Conservation (phyloP, 2,329 filamentous ascomycete species). For the Falciphora oryzae region DNA sequence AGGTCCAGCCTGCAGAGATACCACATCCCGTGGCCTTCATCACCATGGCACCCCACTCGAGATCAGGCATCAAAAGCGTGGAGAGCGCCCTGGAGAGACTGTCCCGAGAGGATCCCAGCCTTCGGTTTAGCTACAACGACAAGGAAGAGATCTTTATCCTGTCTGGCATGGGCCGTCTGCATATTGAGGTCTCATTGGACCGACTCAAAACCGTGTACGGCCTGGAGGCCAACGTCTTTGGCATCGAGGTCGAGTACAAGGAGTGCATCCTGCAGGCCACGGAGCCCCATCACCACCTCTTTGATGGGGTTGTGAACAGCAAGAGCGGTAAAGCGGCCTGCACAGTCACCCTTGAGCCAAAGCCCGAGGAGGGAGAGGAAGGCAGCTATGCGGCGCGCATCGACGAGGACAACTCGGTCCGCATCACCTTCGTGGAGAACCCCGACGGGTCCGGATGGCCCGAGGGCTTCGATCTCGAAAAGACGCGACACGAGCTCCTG, state of each 20-base stretch:
- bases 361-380: constrained; percentile 23
- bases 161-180: constrained; percentile 93
- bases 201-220: constrained; percentile 85
- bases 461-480: constrained; percentile 38
- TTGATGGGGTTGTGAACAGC: constrained; percentile 75
- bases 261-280: constrained; percentile 65
- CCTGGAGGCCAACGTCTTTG: constrained; percentile 77
- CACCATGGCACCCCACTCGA: constrained; percentile 68
- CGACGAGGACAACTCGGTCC: constrained; percentile 67
- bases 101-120: constrained; percentile 85
- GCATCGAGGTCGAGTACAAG: constrained; percentile 92
- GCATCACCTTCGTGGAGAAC: constrained; percentile 45
- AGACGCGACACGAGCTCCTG: constrained; percentile 55
- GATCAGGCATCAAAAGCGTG: constrained; percentile 68
- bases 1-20: constrained; percentile 81
- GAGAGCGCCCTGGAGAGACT: constrained; percentile 70
- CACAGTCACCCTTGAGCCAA: constrained; percentile 59
- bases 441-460: constrained; percentile 40
- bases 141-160: constrained; percentile 91
- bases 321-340: constrained; percentile 75
- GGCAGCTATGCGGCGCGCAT: constrained; percentile 1
- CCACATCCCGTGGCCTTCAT: constrained; percentile 95
- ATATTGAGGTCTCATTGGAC: constrained; percentile 88
- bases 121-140: constrained; percentile 77
- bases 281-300: constrained; percentile 52